Evolutionary conservation across 768 basidiomycete genomes (phyloP).

Genomic region (Ephemerocybe angulata): DNA sequence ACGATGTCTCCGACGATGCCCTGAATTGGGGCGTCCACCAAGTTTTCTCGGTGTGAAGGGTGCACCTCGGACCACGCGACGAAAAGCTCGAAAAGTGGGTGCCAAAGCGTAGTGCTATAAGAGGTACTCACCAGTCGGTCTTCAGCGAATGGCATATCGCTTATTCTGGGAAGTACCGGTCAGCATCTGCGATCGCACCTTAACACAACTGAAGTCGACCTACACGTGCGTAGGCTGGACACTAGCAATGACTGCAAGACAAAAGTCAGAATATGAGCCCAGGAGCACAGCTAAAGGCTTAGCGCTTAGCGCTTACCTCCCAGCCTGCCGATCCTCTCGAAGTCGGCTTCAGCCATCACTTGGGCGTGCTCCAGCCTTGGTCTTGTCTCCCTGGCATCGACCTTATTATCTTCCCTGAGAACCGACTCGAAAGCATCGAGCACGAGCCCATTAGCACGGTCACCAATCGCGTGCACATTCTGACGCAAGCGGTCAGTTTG

Average conservation of each 20-base stretch:
- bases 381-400: slow-evolving; percentile 48
- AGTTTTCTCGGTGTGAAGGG: too few relatives aligned
- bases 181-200: background rate
- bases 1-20: too few relatives aligned
- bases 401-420: slow-evolving; percentile 27
- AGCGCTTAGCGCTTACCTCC: slow-evolving; percentile 57
- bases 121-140: slow-evolving; percentile 54
- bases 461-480: slow-evolving; percentile 90
- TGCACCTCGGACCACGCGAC: too few relatives aligned
- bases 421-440: slow-evolving; percentile 80
- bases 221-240: slow-evolving; percentile 93
- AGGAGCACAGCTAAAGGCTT: background rate
- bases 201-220: slow-evolving; percentile 21
- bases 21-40: too few relatives aligned
- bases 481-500: slow-evolving; percentile 24
- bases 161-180: slow-evolving; percentile 47
- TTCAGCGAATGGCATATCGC: slow-evolving; percentile 93
- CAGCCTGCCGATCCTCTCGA: slow-evolving; percentile 64
- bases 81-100: too few relatives aligned
- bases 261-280: slow-evolving; percentile 1
- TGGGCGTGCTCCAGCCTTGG: slow-evolving; percentile 93
- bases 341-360: slow-evolving; percentile 69
- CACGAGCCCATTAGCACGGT: slow-evolving; percentile 79
- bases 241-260: slow-evolving; percentile 74
- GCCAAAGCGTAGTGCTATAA: background rate